Conservation (phyloP, 2,329 filamentous ascomycete genomes). For the Nigrospora sphaerica region DNA sequence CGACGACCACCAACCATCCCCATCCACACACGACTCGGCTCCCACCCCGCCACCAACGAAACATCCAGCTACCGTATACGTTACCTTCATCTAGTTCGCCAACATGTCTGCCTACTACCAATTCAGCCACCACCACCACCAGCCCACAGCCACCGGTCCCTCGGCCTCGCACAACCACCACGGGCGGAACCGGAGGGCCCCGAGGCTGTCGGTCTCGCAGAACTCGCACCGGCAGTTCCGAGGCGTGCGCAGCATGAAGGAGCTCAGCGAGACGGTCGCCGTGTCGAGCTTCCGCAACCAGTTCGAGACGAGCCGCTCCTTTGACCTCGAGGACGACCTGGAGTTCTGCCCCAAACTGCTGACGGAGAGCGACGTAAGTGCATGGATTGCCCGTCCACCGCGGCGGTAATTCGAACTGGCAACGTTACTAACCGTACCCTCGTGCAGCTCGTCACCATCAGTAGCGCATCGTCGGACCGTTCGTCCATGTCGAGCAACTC, state of each 20-base stretch:
- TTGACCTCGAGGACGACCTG: slow-evolving; percentile 92
- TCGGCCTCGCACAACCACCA: slow-evolving; percentile 68
- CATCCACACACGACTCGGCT: neutral
- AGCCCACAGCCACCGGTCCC: slow-evolving; percentile 47
- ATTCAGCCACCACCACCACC: slow-evolving; percentile 33
- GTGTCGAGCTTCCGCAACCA: slow-evolving; percentile 74
- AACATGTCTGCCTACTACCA: slow-evolving; percentile 61
- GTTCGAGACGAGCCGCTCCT: slow-evolving; percentile 87
- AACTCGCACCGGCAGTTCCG: slow-evolving; percentile 84
- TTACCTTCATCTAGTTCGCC: neutral
- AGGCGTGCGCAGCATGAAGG: slow-evolving; percentile 78
- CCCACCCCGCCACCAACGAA: too few relatives aligned
- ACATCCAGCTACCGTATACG: neutral
- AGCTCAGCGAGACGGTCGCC: slow-evolving; percentile 70
- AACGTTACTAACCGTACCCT: slow-evolving; percentile 11
- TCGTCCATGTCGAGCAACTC: slow-evolving; percentile 94
- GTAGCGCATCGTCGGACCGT: slow-evolving; percentile 82
- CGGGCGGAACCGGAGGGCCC: slow-evolving; percentile 77
- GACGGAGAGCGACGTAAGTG: slow-evolving; percentile 85
- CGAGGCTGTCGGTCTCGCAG: slow-evolving; percentile 72
- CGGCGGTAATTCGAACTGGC: slow-evolving; percentile 1
- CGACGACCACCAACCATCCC: neutral
- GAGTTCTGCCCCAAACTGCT: slow-evolving; percentile 90
- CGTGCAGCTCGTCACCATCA: slow-evolving; percentile 77
- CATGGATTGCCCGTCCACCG: neutral